These are phyloP conservation scores for Auricularia sp. DNA, from an alignment of 768 basidiomycete genomes.

Conservation along the genomic window DNA sequence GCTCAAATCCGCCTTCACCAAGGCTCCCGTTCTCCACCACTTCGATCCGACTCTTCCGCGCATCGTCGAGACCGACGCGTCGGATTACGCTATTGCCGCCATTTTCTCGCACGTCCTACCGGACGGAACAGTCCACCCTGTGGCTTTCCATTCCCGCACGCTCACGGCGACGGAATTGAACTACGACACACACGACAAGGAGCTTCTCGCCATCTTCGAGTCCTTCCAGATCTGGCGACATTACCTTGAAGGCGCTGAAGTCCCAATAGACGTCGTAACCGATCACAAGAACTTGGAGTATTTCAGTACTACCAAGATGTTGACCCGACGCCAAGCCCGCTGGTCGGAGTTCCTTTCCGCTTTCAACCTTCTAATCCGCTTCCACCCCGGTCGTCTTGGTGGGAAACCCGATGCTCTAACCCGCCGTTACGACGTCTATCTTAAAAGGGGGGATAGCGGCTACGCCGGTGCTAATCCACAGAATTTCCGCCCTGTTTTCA, in stretches of 20 bases:
- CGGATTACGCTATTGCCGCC: conserved; percentile 19
- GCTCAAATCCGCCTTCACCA: conserved; percentile 19
- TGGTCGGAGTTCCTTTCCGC: conserved; percentile 30
- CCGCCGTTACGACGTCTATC: conserved; percentile 14
- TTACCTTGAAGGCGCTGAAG: conserved; percentile 12
- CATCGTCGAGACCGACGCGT: conserved; percentile 20
- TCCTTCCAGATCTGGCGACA: conserved; percentile 14
- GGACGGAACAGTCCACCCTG: conserved; percentile 21
- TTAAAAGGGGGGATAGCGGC: conserved; percentile 16
- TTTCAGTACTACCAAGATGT: conserved; percentile 15
- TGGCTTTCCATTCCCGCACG: conserved; percentile 29
- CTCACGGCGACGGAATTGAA: conserved; percentile 29
- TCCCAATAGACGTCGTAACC: conserved; percentile 12
- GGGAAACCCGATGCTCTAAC: conserved; percentile 16
- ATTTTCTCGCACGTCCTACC: conserved; percentile 11
- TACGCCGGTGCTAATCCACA: conserved; percentile 15
- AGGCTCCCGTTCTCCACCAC: conserved; percentile 24
- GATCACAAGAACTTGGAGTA: conserved; percentile 19
- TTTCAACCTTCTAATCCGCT: conserved; percentile 24
- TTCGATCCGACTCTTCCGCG: conserved; percentile 18
- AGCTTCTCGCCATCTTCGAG: conserved; percentile 36
- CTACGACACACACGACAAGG: conserved; percentile 43
- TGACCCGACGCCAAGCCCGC: conserved; percentile 20
- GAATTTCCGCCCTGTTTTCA: conserved; percentile 16
- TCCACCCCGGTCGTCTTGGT: conserved; percentile 17